These are phyloP conservation scores for Mucor mucedo DNA, from an alignment of 371 early-diverging fungal genomes.

Conservation along the genomic window DNA sequence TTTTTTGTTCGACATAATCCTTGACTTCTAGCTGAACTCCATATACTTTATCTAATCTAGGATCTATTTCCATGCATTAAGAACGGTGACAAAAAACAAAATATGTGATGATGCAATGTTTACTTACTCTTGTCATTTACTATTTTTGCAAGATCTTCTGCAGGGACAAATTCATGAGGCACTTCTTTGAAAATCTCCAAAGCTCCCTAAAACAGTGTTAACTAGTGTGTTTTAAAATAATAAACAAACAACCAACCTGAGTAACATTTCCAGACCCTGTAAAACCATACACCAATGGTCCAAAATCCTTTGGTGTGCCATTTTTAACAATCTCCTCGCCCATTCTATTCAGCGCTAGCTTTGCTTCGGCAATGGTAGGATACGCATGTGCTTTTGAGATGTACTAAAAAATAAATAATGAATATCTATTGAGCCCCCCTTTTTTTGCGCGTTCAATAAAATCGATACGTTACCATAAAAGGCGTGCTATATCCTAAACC, in stretches of 20 bases:
- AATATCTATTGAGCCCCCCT: neutral
- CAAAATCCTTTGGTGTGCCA: constrained; percentile 87
- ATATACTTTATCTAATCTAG: constrained; percentile 72
- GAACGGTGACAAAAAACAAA: neutral
- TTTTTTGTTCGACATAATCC: constrained; percentile 83
- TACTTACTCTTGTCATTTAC: constrained; percentile 65
- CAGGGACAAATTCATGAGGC: constrained; percentile 91
- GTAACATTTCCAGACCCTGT: constrained; percentile 97
- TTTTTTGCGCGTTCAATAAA: neutral
- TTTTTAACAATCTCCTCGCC: constrained; percentile 84
- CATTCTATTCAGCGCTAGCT: constrained; percentile 72
- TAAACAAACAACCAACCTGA: constrained; percentile 51
- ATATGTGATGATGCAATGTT: neutral
- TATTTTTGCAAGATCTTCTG: constrained; percentile 78
- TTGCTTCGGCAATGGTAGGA: constrained; percentile 78
- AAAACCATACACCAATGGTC: constrained; percentile 90
- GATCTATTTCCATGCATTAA: constrained; percentile 42
- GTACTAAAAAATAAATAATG: constrained; percentile 46
- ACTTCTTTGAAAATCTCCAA: constrained; percentile 87
- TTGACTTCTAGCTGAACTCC: constrained; percentile 75
- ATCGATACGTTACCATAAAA: constrained; percentile 71
- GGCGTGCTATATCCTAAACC: constrained; percentile 93
- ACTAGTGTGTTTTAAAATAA: neutral
- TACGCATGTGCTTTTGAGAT: constrained; percentile 90
- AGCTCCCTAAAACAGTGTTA: constrained; percentile 70